Conservation (phyloP, 2,329 filamentous ascomycete species). For the Venturia pyrina region DNA sequence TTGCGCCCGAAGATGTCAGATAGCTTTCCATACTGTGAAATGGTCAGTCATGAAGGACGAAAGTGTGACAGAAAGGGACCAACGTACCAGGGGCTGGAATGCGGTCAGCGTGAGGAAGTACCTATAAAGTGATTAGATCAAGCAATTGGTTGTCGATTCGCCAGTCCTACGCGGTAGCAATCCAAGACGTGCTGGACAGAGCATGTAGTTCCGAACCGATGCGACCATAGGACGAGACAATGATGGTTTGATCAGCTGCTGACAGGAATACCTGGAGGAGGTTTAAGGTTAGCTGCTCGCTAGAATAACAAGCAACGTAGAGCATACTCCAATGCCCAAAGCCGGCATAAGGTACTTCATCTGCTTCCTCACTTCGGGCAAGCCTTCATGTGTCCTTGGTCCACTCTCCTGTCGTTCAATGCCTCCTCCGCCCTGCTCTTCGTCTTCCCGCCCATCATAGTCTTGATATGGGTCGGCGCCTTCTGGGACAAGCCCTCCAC, state of each 20-base stretch:
- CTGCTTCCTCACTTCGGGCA: slow-evolving; percentile 38
- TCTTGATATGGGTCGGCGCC: slow-evolving; percentile 16
- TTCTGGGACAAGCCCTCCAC: slow-evolving; percentile 20
- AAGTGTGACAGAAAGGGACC: not conserved
- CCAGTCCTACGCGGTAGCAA: slow-evolving; percentile 45
- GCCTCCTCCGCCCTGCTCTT: slow-evolving; percentile 23
- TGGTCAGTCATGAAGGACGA: not conserved
- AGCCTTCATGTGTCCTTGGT: slow-evolving; percentile 27
- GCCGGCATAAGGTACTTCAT: slow-evolving; percentile 52
- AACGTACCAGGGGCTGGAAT: slow-evolving; percentile 52
- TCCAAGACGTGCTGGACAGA: slow-evolving; percentile 66
- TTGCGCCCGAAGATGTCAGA: slow-evolving; percentile 64
- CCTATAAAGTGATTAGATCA: slow-evolving; percentile 21
- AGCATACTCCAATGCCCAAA: slow-evolving; percentile 49
- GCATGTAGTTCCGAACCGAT: slow-evolving; percentile 69
- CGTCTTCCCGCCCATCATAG: slow-evolving; percentile 19
- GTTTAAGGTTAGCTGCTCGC: not conserved
- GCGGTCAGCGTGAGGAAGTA: slow-evolving; percentile 67
- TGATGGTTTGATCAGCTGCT: slow-evolving; percentile 66
- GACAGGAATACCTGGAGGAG: slow-evolving; percentile 55
- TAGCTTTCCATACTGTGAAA: slow-evolving; percentile 49
- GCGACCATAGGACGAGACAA: slow-evolving; percentile 65
- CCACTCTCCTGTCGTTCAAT: slow-evolving; percentile 15
- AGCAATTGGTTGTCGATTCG: not conserved
- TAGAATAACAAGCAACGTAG: not conserved